A percentile compares a stretch with the other conserved stretches of the same genome.
Evolutionary conservation across 1,284 basidiomycete species (phyloP).

Genomic region (Rhodotorula sp.): DNA sequence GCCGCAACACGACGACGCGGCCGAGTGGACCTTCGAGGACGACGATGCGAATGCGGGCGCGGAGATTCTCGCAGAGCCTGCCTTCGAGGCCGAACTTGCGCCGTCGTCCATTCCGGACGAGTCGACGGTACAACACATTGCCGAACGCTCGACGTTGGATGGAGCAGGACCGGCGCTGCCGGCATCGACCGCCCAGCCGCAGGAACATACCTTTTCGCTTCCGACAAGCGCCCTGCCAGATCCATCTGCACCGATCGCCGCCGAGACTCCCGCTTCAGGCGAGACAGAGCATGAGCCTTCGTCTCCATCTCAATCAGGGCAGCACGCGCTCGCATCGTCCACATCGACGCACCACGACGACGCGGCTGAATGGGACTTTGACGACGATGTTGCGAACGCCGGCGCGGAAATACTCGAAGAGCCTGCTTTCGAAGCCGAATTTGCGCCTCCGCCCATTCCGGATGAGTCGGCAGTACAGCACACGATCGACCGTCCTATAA

Average conservation of each 20-base stretch:
- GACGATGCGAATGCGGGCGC: not conserved
- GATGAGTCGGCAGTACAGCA: constrained; percentile 7
- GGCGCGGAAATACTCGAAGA: constrained; percentile 1
- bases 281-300: too few species aligned
- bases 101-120: not conserved
- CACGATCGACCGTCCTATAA: not conserved
- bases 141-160: not conserved
- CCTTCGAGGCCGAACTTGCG: not conserved
- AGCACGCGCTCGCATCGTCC: not conserved
- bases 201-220: constrained; percentile 4
- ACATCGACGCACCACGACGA: not conserved
- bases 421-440: not conserved
- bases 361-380: not conserved
- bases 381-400: not conserved
- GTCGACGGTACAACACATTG: not conserved
- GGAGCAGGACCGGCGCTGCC: not conserved
- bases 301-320: not conserved
- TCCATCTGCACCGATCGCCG: too few species aligned
- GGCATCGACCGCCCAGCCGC: not conserved
- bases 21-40: not conserved
- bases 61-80: not conserved
- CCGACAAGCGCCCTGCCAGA: not conserved
- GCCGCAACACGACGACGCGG: not conserved
- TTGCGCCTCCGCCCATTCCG: not conserved
- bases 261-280: constrained; percentile 1